Percentiles rank a stretch among this genome's conserved stretches.
These are phyloP conservation scores for Pseudogymnoascus sp. DNA, from an alignment of 2,329 filamentous ascomycete genomes.

Conservation along the genomic window DNA sequence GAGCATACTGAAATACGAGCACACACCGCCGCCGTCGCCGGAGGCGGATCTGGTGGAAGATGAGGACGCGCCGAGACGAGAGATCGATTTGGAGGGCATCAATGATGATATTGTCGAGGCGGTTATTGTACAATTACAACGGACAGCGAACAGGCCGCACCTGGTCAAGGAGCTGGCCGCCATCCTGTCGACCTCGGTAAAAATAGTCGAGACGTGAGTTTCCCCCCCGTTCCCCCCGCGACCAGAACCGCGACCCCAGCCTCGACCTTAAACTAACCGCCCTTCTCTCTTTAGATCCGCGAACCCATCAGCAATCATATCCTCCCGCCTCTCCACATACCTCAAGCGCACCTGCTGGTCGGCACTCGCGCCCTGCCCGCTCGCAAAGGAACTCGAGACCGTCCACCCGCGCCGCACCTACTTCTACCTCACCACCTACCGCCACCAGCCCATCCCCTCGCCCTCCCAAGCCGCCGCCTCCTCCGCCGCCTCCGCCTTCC, in stretches of 20 bases:
- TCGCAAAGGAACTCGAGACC: slow-evolving; percentile 86
- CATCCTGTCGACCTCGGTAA: slow-evolving; percentile 65
- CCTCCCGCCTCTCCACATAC: slow-evolving; percentile 81
- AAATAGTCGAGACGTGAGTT: slow-evolving; percentile 85
- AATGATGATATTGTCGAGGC: slow-evolving; percentile 93
- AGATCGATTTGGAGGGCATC: slow-evolving; percentile 73
- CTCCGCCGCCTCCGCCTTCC: slow-evolving; percentile 34
- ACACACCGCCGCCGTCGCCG: slow-evolving; percentile 76
- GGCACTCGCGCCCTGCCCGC: slow-evolving; percentile 68
- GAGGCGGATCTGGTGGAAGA: slow-evolving; percentile 35
- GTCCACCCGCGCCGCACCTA: slow-evolving; percentile 92
- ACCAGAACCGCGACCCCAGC: slow-evolving; percentile 13
- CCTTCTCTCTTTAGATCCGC: slow-evolving; percentile 59
- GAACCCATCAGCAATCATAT: slow-evolving; percentile 91
- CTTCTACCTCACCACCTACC: slow-evolving; percentile 87
- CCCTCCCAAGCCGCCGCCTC: slow-evolving; percentile 42
- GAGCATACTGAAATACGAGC: slow-evolving; percentile 45
- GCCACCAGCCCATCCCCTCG: slow-evolving; percentile 72
- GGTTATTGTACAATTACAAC: slow-evolving; percentile 79
- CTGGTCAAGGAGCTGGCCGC: slow-evolving; percentile 87
- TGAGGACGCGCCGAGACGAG: slow-evolving; percentile 34
- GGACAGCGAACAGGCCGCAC: slow-evolving; percentile 85
- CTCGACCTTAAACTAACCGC: slow-evolving; percentile 24
- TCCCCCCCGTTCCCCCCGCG: slow-evolving; percentile 21
- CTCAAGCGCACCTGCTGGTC: slow-evolving; percentile 81